phyloP scores from a whole-genome alignment of 768 basidiomycete genomes.

The Auricularia auricula-judae region DNA sequence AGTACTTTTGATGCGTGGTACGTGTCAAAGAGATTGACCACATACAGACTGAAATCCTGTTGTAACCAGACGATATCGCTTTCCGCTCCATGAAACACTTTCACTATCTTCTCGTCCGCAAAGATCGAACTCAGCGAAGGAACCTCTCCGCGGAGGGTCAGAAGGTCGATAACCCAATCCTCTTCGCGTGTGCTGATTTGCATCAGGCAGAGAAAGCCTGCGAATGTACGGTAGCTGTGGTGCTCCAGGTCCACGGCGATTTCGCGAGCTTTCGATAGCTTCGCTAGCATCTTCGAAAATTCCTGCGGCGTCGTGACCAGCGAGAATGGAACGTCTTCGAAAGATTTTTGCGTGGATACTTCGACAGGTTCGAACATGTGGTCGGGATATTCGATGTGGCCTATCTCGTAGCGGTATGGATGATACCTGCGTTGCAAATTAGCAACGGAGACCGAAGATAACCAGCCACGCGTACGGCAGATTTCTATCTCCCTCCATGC shows the following conservation, averaged over 20 bases:
- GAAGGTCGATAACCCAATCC: conserved; percentile 82
- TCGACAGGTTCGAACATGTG: conserved; percentile 54
- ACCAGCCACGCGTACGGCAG: neutral
- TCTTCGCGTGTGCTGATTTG: conserved; percentile 74
- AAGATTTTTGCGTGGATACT: conserved; percentile 32
- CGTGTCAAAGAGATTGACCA: conserved; percentile 96
- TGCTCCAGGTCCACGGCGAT: conserved; percentile 94
- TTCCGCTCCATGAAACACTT: conserved; percentile 92
- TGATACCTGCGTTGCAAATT: conserved; percentile 25
- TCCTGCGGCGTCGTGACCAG: conserved; percentile 53
- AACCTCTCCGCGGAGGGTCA: conserved; percentile 63
- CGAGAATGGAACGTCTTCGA: conserved; percentile 57
- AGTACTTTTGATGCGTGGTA: conserved; percentile 86
- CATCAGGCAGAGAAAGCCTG: conserved; percentile 88
- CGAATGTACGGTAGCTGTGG: conserved; percentile 76
- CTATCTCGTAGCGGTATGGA: conserved; percentile 82
- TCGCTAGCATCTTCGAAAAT: conserved; percentile 53
- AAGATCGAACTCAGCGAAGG: conserved; percentile 73
- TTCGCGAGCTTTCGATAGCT: conserved; percentile 55
- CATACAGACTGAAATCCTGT: conserved; percentile 86
- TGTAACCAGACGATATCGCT: conserved; percentile 95
- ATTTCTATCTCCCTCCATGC: conserved; percentile 20
- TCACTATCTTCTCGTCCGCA: conserved; percentile 73
- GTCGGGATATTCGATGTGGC: conserved; percentile 56
- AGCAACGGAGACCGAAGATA: neutral